Base-by-base conservation (phyloP, 805 yeast species). In the Metahyphopichia silvanorum region DNA sequence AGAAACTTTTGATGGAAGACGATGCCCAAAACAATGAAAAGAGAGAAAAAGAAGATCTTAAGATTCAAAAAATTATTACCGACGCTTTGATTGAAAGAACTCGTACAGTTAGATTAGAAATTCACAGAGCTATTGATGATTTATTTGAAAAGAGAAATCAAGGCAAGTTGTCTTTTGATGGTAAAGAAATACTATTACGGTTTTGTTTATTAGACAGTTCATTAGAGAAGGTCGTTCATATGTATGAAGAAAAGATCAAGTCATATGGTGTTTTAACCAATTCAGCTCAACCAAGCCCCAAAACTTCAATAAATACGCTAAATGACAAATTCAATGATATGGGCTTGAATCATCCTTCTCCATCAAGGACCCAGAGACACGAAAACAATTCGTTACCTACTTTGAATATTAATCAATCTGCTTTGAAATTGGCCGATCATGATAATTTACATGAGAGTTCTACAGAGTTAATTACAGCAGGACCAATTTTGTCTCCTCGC, bases 151-250 rank as follows among this genome's bases (percentile, higher is more conserved):
- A 59, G 37, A 53, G 79, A 39, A 71, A 62, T 38, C 45, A 51
- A 16, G 78, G 78, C 5, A 51, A 61, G 10, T 52, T 76, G 26
- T 62, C 79, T 1, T 57, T 74, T 25, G 79, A 75, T 43, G 79
- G 76, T 3, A 76, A 76, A 44, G 82, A 76, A 43, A 73, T 65
- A 10, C 56, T 76, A 28, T 47, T 76, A 13, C 53, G 81, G 37
- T 70, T 74, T 33, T 76, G 80, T 58, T 49, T 76, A 20, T 51
- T 76, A 25, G 82, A 76, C 53, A 69, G 71, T 22, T 70, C 79
- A 1, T 53, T 76, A 23, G 79, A 74, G 38, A 74, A 73, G 43
- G 64, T 76, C 28, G 68, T 70, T 6, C 67, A 69, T 34, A 62
- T 74, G 46, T 74, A 74, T 41, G 74, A 69, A 40, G 74, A 69